A percentile compares a stretch with the other conserved stretches of the same genome.
Conservation (phyloP, 345 rosid genomes). For the Geranium brycei region DNA sequence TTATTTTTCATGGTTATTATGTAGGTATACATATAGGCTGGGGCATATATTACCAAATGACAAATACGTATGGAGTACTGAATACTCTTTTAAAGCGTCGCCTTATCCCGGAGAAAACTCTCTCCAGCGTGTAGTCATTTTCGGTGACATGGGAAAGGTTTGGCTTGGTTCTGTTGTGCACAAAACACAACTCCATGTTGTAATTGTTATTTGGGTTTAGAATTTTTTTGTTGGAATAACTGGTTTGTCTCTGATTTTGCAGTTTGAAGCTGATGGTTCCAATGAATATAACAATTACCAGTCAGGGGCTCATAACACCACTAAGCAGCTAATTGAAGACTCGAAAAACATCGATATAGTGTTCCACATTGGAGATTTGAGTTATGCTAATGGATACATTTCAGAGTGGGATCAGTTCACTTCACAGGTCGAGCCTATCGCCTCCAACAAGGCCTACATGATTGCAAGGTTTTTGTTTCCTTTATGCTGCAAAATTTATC, state of each 20-base stretch:
- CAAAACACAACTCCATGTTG: no score
- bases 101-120: slow-evolving; percentile 93
- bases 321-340: slow-evolving; percentile 59
- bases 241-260: slow-evolving; percentile 3
- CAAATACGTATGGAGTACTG: slow-evolving; percentile 15
- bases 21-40: slow-evolving; percentile 24
- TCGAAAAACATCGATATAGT: slow-evolving; percentile 47
- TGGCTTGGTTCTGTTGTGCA: not conserved
- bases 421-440: slow-evolving; percentile 65
- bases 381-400: slow-evolving; percentile 61
- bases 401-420: slow-evolving; percentile 90
- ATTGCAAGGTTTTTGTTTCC: slow-evolving; percentile 39
- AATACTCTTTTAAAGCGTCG: slow-evolving; percentile 47
- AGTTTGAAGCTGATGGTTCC: slow-evolving; percentile 76
- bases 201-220: not conserved
- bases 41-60: slow-evolving; percentile 23
- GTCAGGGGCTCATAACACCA: slow-evolving; percentile 62
- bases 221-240: not conserved
- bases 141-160: slow-evolving; percentile 59
- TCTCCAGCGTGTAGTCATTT: slow-evolving; percentile 59
- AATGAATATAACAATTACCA: slow-evolving; percentile 59
- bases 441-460: slow-evolving; percentile 60
- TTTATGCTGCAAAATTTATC: not conserved
- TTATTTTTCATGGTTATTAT: not conserved
- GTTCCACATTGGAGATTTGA: slow-evolving; percentile 62